These are phyloP conservation scores for Piper betle DNA, from an alignment of 164 flowering plant genomes.

Conservation along the genomic window DNA sequence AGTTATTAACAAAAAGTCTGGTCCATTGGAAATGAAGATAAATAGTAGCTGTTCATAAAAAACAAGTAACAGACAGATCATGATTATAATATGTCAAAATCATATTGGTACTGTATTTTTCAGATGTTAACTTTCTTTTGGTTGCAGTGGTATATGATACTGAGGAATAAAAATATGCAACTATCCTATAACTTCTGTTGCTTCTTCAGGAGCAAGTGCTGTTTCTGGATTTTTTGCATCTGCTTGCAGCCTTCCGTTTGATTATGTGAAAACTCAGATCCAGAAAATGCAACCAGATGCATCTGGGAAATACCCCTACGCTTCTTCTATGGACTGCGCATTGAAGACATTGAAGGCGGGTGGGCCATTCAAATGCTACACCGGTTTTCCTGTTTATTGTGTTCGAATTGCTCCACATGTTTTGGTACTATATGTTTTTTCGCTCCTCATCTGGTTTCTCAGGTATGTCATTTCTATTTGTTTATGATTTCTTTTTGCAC, in stretches of 20 bases:
- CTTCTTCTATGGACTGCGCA: constrained; percentile 80
- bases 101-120: no score
- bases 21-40: no score
- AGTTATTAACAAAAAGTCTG: no score
- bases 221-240: constrained; percentile 93
- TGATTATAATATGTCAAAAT: no score
- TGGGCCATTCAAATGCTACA: constrained; percentile 84
- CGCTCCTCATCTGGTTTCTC: neutral
- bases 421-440: constrained; percentile 40
- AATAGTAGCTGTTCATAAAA: no score
- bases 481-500: constrained; percentile 1
- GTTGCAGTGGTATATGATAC: neutral
- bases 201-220: constrained; percentile 61
- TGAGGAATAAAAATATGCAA: no score
- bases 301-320: constrained; percentile 67
- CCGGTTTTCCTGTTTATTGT: constrained; percentile 92
- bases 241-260: constrained; percentile 92
- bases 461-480: neutral
- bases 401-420: constrained; percentile 94
- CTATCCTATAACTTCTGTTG: no score
- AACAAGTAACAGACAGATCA: no score
- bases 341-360: constrained; percentile 80
- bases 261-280: constrained; percentile 87
- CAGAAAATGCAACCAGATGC: constrained; percentile 99
- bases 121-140: no score